Evolutionary conservation across 164 flowering plant species (phyloP).

Genomic region (Akebia trifoliata): DNA sequence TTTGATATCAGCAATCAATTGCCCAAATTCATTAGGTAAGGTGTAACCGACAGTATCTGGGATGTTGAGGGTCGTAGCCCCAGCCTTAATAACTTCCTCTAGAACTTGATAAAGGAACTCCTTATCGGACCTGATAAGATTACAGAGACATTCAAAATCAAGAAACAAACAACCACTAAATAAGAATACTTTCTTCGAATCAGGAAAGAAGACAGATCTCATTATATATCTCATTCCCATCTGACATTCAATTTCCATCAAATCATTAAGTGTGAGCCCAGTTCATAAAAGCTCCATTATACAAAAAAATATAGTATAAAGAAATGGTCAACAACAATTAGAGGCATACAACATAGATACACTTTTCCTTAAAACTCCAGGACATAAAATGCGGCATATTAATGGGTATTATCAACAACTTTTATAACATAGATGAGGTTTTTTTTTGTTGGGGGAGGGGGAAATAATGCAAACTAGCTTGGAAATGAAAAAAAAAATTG

Average conservation of each 20-base stretch:
- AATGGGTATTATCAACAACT: too few relatives aligned
- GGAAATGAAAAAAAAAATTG: too few relatives aligned
- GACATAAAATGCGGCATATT: too few relatives aligned
- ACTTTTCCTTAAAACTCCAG: too few relatives aligned
- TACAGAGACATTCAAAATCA: not conserved
- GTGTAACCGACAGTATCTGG: slow-evolving; percentile 94
- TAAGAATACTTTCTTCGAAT: not conserved
- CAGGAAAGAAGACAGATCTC: not conserved
- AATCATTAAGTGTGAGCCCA: not conserved
- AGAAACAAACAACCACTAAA: not conserved
- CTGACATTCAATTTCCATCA: not conserved
- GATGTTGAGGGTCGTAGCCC: slow-evolving; percentile 96
- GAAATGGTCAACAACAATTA: too few relatives aligned
- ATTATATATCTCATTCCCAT: not conserved
- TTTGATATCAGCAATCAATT: slow-evolving; percentile 82
- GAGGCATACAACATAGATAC: too few relatives aligned
- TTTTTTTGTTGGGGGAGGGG: too few relatives aligned
- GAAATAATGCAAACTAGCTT: too few relatives aligned
- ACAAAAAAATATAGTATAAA: too few relatives aligned
- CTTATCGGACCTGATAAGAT: slow-evolving; percentile 63
- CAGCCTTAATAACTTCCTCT: slow-evolving; percentile 89
- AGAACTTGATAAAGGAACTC: slow-evolving; percentile 77
- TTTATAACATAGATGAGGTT: too few relatives aligned
- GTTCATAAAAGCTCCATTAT: too few relatives aligned
- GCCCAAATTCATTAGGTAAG: slow-evolving; percentile 68